Percentiles rank a stretch among this genome's conserved stretches.
Evolutionary conservation across 2,329 filamentous ascomycete genomes (phyloP).

Genomic region (Aspergillus tubingensis): DNA sequence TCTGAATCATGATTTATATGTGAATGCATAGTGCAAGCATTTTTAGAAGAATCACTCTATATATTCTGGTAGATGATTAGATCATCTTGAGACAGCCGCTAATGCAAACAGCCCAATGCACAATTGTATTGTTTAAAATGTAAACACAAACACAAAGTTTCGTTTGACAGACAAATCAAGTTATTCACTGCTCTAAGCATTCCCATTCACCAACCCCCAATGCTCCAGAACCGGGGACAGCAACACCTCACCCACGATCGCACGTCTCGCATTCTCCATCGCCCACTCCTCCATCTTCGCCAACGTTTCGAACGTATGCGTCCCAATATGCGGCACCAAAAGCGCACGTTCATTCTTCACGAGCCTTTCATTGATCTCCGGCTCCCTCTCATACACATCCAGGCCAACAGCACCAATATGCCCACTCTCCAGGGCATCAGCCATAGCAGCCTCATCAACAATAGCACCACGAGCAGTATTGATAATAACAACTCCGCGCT

Average conservation of each 20-base stretch:
- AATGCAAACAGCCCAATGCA: no score
- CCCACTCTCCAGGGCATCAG: not conserved
- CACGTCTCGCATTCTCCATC: slow-evolving; percentile 10
- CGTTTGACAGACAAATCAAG: no score
- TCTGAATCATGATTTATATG: no score
- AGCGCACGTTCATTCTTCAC: slow-evolving; percentile 3
- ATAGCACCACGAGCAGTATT: slow-evolving; percentile 38
- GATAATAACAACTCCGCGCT: slow-evolving; percentile 38
- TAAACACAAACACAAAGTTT: no score
- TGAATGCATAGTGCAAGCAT: no score
- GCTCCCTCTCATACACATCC: slow-evolving; percentile 16
- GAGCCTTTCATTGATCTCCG: slow-evolving; percentile 12
- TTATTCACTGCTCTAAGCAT: no score
- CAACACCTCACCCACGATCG: not conserved
- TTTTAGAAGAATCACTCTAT: no score
- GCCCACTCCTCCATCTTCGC: slow-evolving; percentile 17
- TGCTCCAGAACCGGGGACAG: not conserved
- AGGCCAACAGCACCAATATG: slow-evolving; percentile 10
- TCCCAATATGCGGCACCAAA: slow-evolving; percentile 14
- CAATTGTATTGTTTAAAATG: no score
- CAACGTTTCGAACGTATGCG: slow-evolving; percentile 12
- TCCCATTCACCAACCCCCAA: not conserved
- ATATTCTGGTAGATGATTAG: no score
- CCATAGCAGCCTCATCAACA: slow-evolving; percentile 17
- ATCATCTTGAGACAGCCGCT: no score